phyloP scores from a whole-genome alignment of 139 green algal genomes.

The Astrephomene gubernaculifera region DNA sequence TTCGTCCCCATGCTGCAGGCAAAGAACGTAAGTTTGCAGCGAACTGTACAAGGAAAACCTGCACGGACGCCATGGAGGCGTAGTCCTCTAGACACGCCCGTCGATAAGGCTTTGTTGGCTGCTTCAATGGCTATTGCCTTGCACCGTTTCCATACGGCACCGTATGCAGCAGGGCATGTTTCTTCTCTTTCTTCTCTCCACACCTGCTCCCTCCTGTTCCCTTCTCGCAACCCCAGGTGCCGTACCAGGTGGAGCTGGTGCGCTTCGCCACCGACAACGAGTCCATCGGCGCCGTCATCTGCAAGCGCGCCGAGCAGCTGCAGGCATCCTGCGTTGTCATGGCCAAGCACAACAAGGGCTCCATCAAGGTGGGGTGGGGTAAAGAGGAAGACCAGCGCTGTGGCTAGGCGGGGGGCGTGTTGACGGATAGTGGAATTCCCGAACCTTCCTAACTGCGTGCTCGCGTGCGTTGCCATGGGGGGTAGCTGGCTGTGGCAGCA shows the following conservation, averaged over 20 bases:
- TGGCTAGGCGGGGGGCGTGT: no score
- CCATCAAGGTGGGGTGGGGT: slow-evolving; percentile 48
- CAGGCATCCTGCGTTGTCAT: slow-evolving; percentile 65
- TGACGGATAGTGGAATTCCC: no score
- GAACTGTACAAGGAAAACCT: neutral
- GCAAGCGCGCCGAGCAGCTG: slow-evolving; percentile 65
- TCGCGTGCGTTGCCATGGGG: no score
- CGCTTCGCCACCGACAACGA: slow-evolving; percentile 72
- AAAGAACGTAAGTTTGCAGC: slow-evolving; percentile 7
- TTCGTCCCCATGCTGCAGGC: slow-evolving; percentile 40
- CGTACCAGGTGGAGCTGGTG: slow-evolving; percentile 67
- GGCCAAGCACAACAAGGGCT: slow-evolving; percentile 69
- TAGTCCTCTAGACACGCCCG: no score
- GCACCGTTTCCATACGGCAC: no score
- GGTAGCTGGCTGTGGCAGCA: no score
- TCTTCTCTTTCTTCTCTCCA: neutral
- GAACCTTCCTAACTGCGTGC: no score
- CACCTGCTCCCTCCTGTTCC: neutral
- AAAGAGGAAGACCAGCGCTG: no score
- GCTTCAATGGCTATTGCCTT: no score
- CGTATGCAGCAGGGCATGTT: no score
- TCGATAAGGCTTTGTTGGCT: no score
- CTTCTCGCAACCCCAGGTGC: neutral
- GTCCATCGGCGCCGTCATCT: slow-evolving; percentile 57
- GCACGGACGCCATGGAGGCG: neutral